Base-by-base conservation (phyloP, 148 eudicot genomes). In the Polygonum aviculare region DNA sequence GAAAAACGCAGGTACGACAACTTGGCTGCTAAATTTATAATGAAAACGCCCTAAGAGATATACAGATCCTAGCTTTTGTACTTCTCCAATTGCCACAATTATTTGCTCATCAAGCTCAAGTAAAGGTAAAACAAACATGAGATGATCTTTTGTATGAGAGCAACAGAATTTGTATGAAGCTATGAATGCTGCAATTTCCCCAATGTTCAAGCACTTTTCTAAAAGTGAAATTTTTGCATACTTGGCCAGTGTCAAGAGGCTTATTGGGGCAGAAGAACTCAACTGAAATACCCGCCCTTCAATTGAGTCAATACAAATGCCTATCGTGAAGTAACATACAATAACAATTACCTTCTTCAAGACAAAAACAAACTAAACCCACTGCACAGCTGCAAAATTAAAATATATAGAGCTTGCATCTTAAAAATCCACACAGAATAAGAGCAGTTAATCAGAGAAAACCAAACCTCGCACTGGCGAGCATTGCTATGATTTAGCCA, bases 401-500 rank as follows among this genome's bases (percentile, higher is more conserved):
- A 60, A 26, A 8, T 0, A 8, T 0, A 18, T 26, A 2, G 55
- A 51, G 16, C n/a, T 51, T 51, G 55, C 55, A 21, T 21, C 63
- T 39, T 69, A 16, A 69, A 65, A 72, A 72, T 72, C 44, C 54
- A 45, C 50, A 72, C 36, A 72, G 40, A 72, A 72, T 45, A n/a
- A 69, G 12, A 47, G 10, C 74, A 4, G 51, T 41, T 51, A 19
- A 69, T 36, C 55, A 52, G 50, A 74, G 21, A 73, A 31, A 38
- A n/a, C 5, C 39, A 52, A 75, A 93, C 98, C 97, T 94, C 98
- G 80, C 98, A 94, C 50, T 90, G 92, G 50, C 96, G 93, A 77
- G 96, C 94, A 79, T 94, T 90, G 87, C 96, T 90, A 73, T 92
- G 98, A 87, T 88, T 92, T n/a, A 93, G 98, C 96, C 98, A 93